These are phyloP conservation scores for Lecanosticta acicola DNA, from an alignment of 2,329 filamentous ascomycete species.

Conservation along the genomic window DNA sequence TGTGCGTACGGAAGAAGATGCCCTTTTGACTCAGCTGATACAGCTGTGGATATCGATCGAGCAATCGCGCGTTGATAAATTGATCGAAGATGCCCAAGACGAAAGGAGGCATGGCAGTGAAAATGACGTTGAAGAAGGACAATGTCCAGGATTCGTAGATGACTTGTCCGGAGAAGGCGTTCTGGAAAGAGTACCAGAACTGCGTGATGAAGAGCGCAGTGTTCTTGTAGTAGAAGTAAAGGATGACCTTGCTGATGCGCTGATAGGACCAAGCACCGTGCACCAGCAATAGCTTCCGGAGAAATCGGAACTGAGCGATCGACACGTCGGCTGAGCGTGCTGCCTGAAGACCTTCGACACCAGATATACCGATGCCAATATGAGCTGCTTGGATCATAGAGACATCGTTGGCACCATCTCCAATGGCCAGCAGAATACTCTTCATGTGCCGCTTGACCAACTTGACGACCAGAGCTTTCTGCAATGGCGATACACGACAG, in stretches of 20 bases:
- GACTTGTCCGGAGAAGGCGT: conserved; percentile 93
- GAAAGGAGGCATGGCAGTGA: conserved; percentile 87
- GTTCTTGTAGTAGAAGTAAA: conserved; percentile 99
- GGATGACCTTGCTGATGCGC: conserved; percentile 89
- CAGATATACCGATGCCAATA: conserved; percentile 95
- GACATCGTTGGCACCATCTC: conserved; percentile 97
- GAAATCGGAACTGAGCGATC: conserved; percentile 90
- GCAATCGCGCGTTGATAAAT: conserved; percentile 85
- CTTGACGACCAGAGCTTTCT: conserved; percentile 97
- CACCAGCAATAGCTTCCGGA: conserved; percentile 88
- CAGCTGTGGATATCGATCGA: conserved; percentile 93
- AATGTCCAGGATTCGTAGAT: conserved; percentile 99
- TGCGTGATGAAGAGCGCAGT: conserved; percentile 98
- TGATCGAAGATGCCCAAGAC: conserved; percentile 96
- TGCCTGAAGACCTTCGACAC: conserved; percentile 92
- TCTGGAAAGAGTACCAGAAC: conserved; percentile 94
- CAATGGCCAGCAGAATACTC: conserved; percentile 87
- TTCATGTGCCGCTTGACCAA: conserved; percentile 93
- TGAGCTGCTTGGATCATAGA: conserved; percentile 99
- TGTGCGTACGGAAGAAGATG: conserved; percentile 85
- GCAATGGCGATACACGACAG: conserved; percentile 88
- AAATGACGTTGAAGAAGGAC: conserved; percentile 99
- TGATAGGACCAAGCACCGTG: conserved; percentile 98
- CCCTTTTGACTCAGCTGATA: conserved; percentile 92
- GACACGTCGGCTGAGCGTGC: conserved; percentile 92